Evolutionary conservation across 108 stramenopile species (phyloP).

Genomic region (Parietichytrium sp.): DNA sequence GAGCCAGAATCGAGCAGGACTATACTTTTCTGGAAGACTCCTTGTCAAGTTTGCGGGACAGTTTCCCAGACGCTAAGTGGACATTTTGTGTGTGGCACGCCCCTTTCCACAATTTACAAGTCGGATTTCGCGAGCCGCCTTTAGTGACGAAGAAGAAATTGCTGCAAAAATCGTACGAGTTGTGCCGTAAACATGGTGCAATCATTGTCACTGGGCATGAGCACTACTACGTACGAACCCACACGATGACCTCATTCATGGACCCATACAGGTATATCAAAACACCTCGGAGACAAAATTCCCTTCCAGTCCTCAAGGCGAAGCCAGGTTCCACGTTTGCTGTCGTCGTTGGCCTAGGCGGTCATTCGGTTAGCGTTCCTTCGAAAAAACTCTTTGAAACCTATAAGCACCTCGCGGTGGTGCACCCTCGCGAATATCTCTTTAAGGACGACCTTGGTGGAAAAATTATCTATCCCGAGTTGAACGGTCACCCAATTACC

Average conservation of each 20-base stretch:
- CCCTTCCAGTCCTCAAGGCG: not conserved
- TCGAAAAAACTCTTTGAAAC: not conserved
- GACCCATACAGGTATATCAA: not conserved
- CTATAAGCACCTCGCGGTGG: not conserved
- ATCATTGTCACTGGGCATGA: conserved; percentile 3
- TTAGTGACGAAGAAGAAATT: not conserved
- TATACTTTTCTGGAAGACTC: not conserved
- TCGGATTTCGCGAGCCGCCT: conserved; percentile 33
- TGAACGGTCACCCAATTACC: not conserved
- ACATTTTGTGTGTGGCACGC: conserved; percentile 39
- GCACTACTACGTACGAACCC: conserved; percentile 30
- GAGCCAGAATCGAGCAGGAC: not conserved
- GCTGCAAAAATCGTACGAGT: not conserved
- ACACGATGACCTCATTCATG: not conserved
- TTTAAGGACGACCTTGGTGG: not conserved
- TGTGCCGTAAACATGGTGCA: not conserved
- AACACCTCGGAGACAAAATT: not conserved
- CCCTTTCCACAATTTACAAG: not conserved
- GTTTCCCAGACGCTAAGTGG: not conserved
- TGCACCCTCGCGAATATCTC: not conserved
- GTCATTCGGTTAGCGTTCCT: conserved; percentile 30
- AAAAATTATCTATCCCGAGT: not conserved
- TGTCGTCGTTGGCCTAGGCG: not conserved
- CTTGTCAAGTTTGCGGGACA: not conserved
- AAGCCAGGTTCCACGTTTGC: not conserved